Base-by-base conservation (phyloP, 345 rosid species). In the Citrus sp. region DNA sequence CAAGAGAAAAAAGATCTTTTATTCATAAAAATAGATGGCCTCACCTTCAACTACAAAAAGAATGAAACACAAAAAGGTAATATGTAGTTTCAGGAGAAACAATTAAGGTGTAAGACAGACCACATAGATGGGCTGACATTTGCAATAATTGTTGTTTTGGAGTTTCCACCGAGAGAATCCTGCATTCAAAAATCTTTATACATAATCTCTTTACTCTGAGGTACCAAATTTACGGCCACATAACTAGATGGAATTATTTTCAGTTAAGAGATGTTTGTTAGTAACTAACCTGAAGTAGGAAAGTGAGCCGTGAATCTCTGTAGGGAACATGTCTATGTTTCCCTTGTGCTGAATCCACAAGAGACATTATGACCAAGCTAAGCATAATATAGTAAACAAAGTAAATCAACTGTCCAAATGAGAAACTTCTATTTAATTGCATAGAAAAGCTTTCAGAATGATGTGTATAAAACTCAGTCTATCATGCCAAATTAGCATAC, bases 111-210 rank as follows among this genome's bases (percentile, higher is more conserved):
- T 77, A 70, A 69, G 74, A 87, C 90, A 56, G 55, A 95, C 99
- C 99, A 87, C 61, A 84, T 80, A 46, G 99, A 95, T 82, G 99
- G 96, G 88, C 96, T 93, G 90, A 91, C 93, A 84, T 93, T 93
- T 75, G 98, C 98, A 81, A 95, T 93, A 51, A 95, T 91, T 82
- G 92, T 92, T 74, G 98, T 93, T 84, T 95, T 95, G 5, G 99
- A 93, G 77, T 95, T 95, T 78, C 99, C 99, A 73, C 99, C 99
- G 3, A 95, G 81, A 66, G 98, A 95, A 85, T 95, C 99, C 99
- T 95, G 96, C 79, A 84, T 78, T 70, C 80, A 82, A 56, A 76
- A 30, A 76, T 49, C 35, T 70, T 61, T 67, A 81, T 35, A 73
- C 0, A 67, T 10, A 9, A 79, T 28, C 13, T 67, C 55, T 9